Evolutionary conservation across 2,329 filamentous ascomycete genomes (phyloP).

Genomic region (Pseudofabraea citricarpa): DNA sequence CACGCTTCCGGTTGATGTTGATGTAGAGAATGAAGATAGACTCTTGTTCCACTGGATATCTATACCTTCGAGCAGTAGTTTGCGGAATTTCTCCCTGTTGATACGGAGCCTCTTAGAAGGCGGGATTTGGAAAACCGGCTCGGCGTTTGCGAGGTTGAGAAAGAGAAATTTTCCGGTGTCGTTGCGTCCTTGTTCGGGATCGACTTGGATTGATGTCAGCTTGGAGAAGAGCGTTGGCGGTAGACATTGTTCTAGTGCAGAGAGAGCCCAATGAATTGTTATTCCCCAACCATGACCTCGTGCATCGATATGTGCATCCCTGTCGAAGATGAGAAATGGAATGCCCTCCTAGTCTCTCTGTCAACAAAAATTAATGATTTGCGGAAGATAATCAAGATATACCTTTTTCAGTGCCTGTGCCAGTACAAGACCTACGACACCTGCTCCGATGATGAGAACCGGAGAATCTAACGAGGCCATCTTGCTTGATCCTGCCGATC

Average conservation of each 20-base stretch:
- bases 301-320: slow-evolving; percentile 40
- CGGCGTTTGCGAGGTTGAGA: slow-evolving; percentile 48
- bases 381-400: too few relatives aligned
- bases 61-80: slow-evolving; percentile 40
- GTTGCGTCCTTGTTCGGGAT: slow-evolving; percentile 41
- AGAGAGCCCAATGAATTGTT: slow-evolving; percentile 58
- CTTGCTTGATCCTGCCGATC: too few relatives aligned
- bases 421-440: slow-evolving; percentile 29
- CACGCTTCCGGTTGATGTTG: slow-evolving; percentile 29
- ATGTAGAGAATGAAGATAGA: slow-evolving; percentile 28
- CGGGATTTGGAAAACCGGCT: slow-evolving; percentile 39
- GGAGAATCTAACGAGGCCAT: slow-evolving; percentile 5
- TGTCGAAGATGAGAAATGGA: slow-evolving; percentile 53
- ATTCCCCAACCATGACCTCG: slow-evolving; percentile 56
- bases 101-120: slow-evolving; percentile 43
- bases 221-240: slow-evolving; percentile 39
- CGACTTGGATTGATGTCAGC: slow-evolving; percentile 48
- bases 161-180: slow-evolving; percentile 48
- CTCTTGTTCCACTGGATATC: slow-evolving; percentile 41
- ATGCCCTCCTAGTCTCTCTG: slow-evolving; percentile 17
- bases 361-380: too few relatives aligned
- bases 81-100: slow-evolving; percentile 39
- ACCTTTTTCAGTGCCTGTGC: slow-evolving; percentile 23
- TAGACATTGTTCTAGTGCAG: slow-evolving; percentile 45
- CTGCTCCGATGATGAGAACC: slow-evolving; percentile 28